phyloP scores from a whole-genome alignment of 1,139 yeast species.

The Saccharomyces hybrid region DNA sequence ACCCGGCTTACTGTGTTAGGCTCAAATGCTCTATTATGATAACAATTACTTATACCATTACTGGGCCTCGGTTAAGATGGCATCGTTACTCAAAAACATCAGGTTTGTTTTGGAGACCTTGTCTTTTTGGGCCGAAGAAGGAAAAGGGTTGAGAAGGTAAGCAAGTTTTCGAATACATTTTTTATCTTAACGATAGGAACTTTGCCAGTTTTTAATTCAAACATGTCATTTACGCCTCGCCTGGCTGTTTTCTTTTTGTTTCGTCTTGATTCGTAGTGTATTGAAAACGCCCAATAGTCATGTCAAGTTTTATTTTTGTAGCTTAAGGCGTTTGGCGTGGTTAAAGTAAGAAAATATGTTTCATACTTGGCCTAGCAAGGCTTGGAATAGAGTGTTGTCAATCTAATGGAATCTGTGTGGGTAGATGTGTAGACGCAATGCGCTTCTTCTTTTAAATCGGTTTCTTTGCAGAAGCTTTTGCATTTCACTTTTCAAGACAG shows the following conservation, averaged over 20 bases:
- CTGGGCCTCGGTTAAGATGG: too few relatives aligned
- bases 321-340: not conserved
- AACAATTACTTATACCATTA: not conserved
- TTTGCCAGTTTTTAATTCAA: not conserved
- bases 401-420: not conserved
- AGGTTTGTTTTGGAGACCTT: too few relatives aligned
- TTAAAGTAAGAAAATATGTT: not conserved
- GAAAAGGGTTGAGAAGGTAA: not conserved
- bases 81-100: too few relatives aligned
- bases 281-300: too few relatives aligned
- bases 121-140: too few relatives aligned
- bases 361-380: too few relatives aligned
- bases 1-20: not conserved
- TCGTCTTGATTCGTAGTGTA: too few relatives aligned
- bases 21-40: not conserved
- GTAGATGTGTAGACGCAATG: not conserved
- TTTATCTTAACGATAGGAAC: not conserved
- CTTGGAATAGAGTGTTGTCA: not conserved
- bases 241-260: too few relatives aligned
- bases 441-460: not conserved
- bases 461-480: not conserved
- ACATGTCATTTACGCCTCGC: too few relatives aligned
- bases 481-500: not conserved
- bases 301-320: not conserved
- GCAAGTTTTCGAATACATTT: not conserved